These are phyloP conservation scores for Mycosphaerella sp. DNA, from an alignment of 2,329 filamentous ascomycete species.

Conservation along the genomic window DNA sequence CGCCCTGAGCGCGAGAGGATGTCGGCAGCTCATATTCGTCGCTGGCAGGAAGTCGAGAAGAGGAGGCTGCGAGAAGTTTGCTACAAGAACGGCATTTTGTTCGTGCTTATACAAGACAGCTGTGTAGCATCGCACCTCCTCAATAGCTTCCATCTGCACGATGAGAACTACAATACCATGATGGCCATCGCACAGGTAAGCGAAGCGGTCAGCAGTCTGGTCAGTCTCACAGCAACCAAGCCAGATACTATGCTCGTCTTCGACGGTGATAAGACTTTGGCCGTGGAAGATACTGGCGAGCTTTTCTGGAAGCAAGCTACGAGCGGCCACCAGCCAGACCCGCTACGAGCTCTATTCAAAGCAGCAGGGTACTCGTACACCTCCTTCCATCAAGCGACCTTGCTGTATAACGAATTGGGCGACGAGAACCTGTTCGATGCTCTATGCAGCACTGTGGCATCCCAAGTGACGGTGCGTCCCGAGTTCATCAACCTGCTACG, in stretches of 20 bases:
- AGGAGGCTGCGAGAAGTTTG: neutral
- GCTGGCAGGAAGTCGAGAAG: neutral
- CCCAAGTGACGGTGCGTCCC: slow-evolving; percentile 39
- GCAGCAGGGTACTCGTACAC: slow-evolving; percentile 47
- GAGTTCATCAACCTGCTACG: slow-evolving; percentile 47
- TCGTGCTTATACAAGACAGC: neutral
- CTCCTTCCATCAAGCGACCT: slow-evolving; percentile 50
- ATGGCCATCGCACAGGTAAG: neutral
- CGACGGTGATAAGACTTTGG: slow-evolving; percentile 54
- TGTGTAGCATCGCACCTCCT: neutral
- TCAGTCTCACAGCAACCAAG: neutral
- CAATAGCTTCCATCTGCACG: neutral
- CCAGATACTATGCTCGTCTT: slow-evolving; percentile 49
- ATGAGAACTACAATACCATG: neutral
- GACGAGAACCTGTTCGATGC: slow-evolving; percentile 39
- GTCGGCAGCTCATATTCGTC: neutral
- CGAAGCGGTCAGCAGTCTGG: neutral
- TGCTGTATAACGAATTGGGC: slow-evolving; percentile 47
- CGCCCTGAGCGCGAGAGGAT: neutral
- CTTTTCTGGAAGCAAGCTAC: slow-evolving; percentile 45
- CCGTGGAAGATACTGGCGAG: slow-evolving; percentile 44
- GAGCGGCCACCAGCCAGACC: slow-evolving; percentile 45
- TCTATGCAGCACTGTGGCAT: slow-evolving; percentile 44
- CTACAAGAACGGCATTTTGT: neutral
- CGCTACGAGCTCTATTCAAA: slow-evolving; percentile 52